Evolutionary conservation across 768 basidiomycete genomes (phyloP).

Genomic region (Rhodotorula kratochvilovae): DNA sequence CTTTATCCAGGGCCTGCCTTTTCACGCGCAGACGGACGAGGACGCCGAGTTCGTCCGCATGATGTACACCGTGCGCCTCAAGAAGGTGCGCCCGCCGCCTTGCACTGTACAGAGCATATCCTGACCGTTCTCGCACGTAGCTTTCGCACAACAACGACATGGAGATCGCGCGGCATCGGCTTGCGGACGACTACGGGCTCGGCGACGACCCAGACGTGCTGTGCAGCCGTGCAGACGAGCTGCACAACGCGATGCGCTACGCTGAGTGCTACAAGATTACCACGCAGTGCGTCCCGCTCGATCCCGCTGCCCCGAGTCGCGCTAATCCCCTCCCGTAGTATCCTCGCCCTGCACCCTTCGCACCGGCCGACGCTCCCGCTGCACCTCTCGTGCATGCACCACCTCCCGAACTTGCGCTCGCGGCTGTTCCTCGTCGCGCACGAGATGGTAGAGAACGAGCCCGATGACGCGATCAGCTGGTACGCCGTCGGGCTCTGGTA

Average conservation of each 20-base stretch:
- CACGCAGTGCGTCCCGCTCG: constrained; percentile 55
- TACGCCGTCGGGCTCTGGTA: constrained; percentile 99
- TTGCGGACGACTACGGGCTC: constrained; percentile 76
- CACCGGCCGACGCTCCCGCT: constrained; percentile 86
- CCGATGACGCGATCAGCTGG: constrained; percentile 90
- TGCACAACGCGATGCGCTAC: constrained; percentile 84
- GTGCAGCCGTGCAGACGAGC: constrained; percentile 80
- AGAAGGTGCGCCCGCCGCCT: constrained; percentile 59
- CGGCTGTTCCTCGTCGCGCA: constrained; percentile 94
- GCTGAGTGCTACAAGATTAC: constrained; percentile 91
- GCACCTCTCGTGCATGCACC: constrained; percentile 97
- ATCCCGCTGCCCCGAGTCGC: background rate
- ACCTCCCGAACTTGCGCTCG: constrained; percentile 82
- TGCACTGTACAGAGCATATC: no score
- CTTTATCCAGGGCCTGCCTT: constrained; percentile 79
- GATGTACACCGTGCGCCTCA: constrained; percentile 83
- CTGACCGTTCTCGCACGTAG: constrained; percentile 45
- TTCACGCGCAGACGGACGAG: constrained; percentile 73
- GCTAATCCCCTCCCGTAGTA: constrained; percentile 53
- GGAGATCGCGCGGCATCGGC: constrained; percentile 66
- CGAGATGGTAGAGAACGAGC: constrained; percentile 88
- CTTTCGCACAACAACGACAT: constrained; percentile 80
- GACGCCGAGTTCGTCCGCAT: constrained; percentile 87
- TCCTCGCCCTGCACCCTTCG: constrained; percentile 73
- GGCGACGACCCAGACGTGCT: constrained; percentile 89